Conservation (phyloP, 2,329 filamentous ascomycete genomes). For the Xylaria hypoxylon region DNA sequence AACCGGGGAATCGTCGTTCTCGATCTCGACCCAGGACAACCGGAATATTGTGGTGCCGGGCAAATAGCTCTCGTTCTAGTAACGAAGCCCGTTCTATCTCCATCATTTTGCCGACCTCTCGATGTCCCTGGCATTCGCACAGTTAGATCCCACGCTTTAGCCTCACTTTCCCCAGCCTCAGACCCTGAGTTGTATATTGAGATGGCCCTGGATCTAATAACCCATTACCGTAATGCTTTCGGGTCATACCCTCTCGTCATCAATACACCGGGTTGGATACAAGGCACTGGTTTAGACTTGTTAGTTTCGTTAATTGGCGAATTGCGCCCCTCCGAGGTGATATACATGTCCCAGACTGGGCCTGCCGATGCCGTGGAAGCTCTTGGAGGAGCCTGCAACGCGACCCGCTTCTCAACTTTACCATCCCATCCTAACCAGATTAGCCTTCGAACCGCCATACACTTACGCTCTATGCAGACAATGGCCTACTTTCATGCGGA, state of each 20-base stretch:
- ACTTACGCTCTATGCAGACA: constrained; percentile 79
- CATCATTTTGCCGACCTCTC: constrained; percentile 72
- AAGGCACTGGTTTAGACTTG: constrained; percentile 75
- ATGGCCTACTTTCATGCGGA: constrained; percentile 80
- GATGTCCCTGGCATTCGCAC: constrained; percentile 53
- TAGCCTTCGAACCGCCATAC: constrained; percentile 69
- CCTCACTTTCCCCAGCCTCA: constrained; percentile 72
- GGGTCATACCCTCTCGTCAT: constrained; percentile 70
- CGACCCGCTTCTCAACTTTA: constrained; percentile 61
- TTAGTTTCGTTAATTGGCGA: constrained; percentile 67
- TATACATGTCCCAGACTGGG: constrained; percentile 77
- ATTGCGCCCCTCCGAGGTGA: constrained; percentile 68
- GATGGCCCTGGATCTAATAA: constrained; percentile 72
- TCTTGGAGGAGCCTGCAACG: constrained; percentile 59
- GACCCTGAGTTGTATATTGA: constrained; percentile 75
- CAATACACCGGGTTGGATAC: constrained; percentile 81
- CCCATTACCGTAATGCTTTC: constrained; percentile 63
- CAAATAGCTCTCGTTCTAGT: constrained; percentile 75
- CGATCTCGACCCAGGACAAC: constrained; percentile 82
- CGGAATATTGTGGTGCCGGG: constrained; percentile 78
- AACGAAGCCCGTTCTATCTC: constrained; percentile 70
- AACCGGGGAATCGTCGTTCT: constrained; percentile 65
- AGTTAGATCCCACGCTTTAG: constrained; percentile 74
- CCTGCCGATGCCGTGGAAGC: constrained; percentile 67
- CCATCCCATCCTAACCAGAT: constrained; percentile 70